Evolutionary conservation across 2,329 filamentous ascomycete genomes (phyloP).

Genomic region (Trichoderma hamatum): DNA sequence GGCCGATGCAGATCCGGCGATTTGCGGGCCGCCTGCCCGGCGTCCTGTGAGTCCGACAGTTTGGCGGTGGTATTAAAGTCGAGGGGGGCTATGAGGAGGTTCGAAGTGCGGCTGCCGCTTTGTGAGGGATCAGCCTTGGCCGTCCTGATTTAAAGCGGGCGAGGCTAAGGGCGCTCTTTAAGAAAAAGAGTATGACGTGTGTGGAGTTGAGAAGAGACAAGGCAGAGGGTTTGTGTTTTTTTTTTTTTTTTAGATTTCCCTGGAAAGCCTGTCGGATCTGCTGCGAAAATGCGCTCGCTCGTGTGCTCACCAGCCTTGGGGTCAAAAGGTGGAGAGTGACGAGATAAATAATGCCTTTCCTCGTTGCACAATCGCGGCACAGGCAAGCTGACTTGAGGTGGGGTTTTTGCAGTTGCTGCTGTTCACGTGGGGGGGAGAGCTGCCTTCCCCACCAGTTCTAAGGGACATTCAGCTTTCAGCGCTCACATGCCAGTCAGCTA

Average conservation of each 20-base stretch:
- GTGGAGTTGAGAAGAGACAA: neutral
- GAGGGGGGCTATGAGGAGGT: neutral
- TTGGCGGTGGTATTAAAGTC: slow-evolving; percentile 40
- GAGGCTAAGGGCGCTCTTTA: neutral
- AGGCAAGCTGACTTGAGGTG: neutral
- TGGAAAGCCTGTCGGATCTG: neutral
- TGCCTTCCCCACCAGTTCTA: slow-evolving; percentile 23
- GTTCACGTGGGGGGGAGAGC: slow-evolving; percentile 20
- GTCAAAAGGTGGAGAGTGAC: slow-evolving; percentile 18
- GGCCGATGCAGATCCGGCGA: slow-evolving; percentile 50
- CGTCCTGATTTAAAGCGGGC: neutral
- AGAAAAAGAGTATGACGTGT: neutral
- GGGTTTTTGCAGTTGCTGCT: slow-evolving; percentile 20
- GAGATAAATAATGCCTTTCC: slow-evolving; percentile 2
- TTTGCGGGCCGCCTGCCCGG: slow-evolving; percentile 40
- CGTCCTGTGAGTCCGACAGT: slow-evolving; percentile 47
- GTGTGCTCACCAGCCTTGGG: slow-evolving; percentile 22
- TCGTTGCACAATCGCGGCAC: slow-evolving; percentile 18
- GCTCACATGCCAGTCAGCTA: neutral
- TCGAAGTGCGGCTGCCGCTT: neutral
- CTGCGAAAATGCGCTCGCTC: slow-evolving; percentile 20
- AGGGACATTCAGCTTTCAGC: neutral
- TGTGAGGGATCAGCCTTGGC: neutral
- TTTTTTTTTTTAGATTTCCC: neutral
- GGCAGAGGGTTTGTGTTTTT: neutral